These are phyloP conservation scores for Penicillium sp. DNA, from an alignment of 2,329 filamentous ascomycete genomes.

Conservation along the genomic window DNA sequence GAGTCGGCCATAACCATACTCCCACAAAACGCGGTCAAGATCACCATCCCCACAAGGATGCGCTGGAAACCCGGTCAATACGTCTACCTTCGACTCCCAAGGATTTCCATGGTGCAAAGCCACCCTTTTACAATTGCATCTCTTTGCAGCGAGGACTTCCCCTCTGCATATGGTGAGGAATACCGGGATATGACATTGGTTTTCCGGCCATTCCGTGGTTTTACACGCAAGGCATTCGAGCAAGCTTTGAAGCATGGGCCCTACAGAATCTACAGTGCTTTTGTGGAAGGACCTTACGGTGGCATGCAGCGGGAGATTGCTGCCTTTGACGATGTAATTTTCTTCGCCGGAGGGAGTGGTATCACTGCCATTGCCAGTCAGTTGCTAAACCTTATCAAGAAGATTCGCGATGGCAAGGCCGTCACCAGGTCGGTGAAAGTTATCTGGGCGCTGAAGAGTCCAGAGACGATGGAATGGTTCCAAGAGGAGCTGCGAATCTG, in stretches of 20 bases:
- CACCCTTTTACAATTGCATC: conserved; percentile 95
- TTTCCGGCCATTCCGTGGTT: conserved; percentile 86
- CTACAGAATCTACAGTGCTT: conserved; percentile 87
- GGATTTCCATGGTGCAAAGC: conserved; percentile 84
- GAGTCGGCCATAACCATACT: conserved; percentile 86
- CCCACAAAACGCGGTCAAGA: conserved; percentile 90
- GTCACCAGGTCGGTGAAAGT: conserved; percentile 87
- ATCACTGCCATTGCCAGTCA: conserved; percentile 93
- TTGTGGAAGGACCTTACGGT: conserved; percentile 90
- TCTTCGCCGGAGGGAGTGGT: conserved; percentile 90
- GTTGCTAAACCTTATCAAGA: conserved; percentile 87
- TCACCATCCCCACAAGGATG: conserved; percentile 90
- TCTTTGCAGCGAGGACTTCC: conserved; percentile 87
- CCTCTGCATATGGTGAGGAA: conserved; percentile 81
- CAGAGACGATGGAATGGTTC: conserved; percentile 97
- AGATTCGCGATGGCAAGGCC: conserved; percentile 91
- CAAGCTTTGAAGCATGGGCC: conserved; percentile 80
- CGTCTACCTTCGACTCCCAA: conserved; percentile 90
- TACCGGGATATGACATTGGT: conserved; percentile 87
- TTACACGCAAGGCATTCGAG: conserved; percentile 79
- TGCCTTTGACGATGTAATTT: conserved; percentile 87
- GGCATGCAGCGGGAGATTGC: conserved; percentile 87
- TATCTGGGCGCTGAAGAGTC: conserved; percentile 86
- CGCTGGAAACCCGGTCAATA: conserved; percentile 92
- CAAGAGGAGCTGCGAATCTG: conserved; percentile 90